Evolutionary conservation across 345 rosid species (phyloP), one percentile per base, ranked within the genome.

Genomic region (Eucalyptus tenuipes): DNA sequence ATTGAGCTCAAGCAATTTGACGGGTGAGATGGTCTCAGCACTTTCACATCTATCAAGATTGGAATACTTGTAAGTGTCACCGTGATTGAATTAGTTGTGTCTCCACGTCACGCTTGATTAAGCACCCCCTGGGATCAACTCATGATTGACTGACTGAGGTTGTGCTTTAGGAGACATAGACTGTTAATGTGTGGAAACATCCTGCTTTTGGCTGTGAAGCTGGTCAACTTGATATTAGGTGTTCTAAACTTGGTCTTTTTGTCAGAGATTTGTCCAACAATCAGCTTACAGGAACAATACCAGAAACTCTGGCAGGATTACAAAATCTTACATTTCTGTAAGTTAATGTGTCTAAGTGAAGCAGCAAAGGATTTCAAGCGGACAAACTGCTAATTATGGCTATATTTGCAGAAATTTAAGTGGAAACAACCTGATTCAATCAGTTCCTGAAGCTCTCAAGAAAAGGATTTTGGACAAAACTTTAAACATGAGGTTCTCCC

Each of bases 181-280:
- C 44, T 33, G 22, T 37, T 31, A 7, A 64, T 13, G 10, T n/a
- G 75, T 64, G 75, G 75, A 13, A 64, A n/a, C 37, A n/a, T 64
- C 18, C 75, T 64, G n/a, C 66, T n/a, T 40, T 37, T 55, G 13
- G n/a, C 31, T 37, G 7, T 37, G 44, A 5, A 27, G 44, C 16
- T 86, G 27, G 20, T 24, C 0, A 17, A 57, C 15, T 27, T 59
- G 31, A 59, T 27, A 27, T 12, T 59, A 59, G 31, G 68, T 59
- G 31, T 59, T 59, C 17, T 13, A 61, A 29, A 61, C 8, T 44
- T 14, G 31, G 10, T 68, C 61, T 49, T 29, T 71, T 0, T 52
- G 57, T 4, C 93, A 95, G 96, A 90, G 97, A 96, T 89, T 90
- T 95, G 61, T 96, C 98, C 13, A 87, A 91, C 85, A 95, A 94